Percentiles rank a stretch among this genome's conserved stretches.
phyloP scores from a whole-genome alignment of 2,329 filamentous ascomycete genomes.

The Colletotrichum karsti region DNA sequence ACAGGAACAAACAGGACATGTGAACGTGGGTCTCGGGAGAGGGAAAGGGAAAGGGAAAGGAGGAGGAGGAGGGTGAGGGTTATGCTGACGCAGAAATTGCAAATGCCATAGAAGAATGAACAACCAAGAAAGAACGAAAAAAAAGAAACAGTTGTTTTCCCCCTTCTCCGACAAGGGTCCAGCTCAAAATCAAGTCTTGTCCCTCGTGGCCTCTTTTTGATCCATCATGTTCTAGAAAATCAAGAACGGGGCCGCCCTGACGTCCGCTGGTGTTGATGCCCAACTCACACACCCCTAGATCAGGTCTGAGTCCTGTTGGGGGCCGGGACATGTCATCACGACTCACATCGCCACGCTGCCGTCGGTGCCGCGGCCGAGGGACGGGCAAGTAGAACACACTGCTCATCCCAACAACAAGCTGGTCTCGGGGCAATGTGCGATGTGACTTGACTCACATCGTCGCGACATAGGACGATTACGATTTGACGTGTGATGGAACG shows the following conservation, averaged over 20 bases:
- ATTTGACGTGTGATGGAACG: too few relatives aligned
- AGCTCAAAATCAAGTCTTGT: not conserved
- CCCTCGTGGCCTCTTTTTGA: too few relatives aligned
- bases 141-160: not conserved
- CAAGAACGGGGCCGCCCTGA: too few relatives aligned
- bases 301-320: not conserved
- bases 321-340: not conserved
- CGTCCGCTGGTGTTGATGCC: not conserved
- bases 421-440: not conserved
- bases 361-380: not conserved
- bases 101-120: not conserved
- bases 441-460: slow-evolving; percentile 1
- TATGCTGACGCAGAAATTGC: not conserved
- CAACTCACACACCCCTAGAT: not conserved
- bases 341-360: not conserved
- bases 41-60: too few relatives aligned
- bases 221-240: too few relatives aligned
- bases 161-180: not conserved
- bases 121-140: not conserved
- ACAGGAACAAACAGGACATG: not conserved
- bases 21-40: too few relatives aligned
- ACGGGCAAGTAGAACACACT: not conserved
- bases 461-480: not conserved
- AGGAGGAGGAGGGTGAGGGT: not conserved
- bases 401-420: not conserved